These are phyloP conservation scores for Fragaria vesca DNA, from an alignment of 306 rosid genomes.

Conservation along the genomic window DNA sequence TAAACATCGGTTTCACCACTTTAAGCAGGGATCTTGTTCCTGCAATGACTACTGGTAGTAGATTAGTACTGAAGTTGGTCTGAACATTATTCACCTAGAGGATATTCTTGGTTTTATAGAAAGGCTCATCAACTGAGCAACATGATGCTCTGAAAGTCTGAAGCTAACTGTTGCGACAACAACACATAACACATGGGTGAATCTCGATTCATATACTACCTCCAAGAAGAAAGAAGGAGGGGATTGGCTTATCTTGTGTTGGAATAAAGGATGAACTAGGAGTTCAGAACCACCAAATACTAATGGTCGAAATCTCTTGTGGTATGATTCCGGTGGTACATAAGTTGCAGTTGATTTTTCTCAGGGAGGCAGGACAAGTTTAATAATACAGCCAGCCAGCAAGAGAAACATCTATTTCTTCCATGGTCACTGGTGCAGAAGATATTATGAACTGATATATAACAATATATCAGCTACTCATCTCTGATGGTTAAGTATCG, in stretches of 20 bases:
- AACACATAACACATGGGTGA: neutral
- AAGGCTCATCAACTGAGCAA: neutral
- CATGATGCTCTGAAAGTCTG: neutral
- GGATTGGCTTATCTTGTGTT: neutral
- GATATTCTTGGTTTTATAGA: neutral
- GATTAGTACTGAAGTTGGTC: neutral
- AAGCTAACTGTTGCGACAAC: neutral
- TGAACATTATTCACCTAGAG: neutral
- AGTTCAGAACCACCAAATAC: neutral
- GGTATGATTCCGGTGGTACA: neutral
- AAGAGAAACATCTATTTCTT: neutral
- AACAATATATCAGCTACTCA: neutral
- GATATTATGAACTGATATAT: neutral
- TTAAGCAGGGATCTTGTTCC: conserved; percentile 63
- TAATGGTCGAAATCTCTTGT: neutral
- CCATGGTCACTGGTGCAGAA: neutral
- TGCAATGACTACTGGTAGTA: conserved; percentile 74
- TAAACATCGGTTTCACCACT: conserved; percentile 85
- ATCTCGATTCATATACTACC: neutral
- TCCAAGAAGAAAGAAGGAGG: neutral
- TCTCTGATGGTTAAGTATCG: neutral
- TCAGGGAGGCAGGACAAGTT: neutral
- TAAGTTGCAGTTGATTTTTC: neutral
- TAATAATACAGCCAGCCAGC: neutral
- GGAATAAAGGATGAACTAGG: neutral